Percentiles rank a stretch among this genome's conserved stretches.
phyloP scores from a whole-genome alignment of 2,329 filamentous ascomycete species.

The Atkinsonella texensis region DNA sequence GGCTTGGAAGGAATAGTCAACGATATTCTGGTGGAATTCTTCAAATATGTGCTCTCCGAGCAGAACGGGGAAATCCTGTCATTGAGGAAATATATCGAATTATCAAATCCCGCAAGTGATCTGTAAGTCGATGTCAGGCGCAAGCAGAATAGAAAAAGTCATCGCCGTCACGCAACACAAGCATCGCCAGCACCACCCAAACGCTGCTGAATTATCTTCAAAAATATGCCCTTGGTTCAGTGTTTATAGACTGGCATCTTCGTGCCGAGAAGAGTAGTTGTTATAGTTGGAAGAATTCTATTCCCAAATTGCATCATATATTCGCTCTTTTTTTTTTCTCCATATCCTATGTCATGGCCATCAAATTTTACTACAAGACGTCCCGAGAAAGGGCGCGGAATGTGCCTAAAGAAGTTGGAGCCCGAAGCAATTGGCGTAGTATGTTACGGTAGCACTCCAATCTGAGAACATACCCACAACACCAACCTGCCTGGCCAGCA shows the following conservation, averaged over 20 bases:
- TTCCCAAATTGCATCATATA: no score
- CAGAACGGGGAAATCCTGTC: slow-evolving; percentile 4
- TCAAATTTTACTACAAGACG: no score
- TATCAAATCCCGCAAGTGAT: slow-evolving; percentile 11
- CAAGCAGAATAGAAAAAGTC: no score
- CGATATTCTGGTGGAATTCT: slow-evolving; percentile 12
- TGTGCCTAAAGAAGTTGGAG: not conserved
- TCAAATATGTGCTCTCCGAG: slow-evolving; percentile 10
- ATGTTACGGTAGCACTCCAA: slow-evolving; percentile 57
- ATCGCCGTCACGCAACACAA: not conserved
- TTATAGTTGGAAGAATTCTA: no score
- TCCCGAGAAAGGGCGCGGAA: not conserved
- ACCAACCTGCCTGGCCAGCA: slow-evolving; percentile 47
- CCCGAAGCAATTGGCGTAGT: slow-evolving; percentile 60
- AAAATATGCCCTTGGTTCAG: not conserved
- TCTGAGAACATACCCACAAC: slow-evolving; percentile 54
- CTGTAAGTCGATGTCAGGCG: slow-evolving; percentile 2
- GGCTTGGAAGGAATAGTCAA: slow-evolving; percentile 12
- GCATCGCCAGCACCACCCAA: not conserved
- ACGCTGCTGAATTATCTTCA: no score
- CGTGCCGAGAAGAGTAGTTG: not conserved
- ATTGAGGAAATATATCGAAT: slow-evolving; percentile 6
- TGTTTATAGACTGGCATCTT: not conserved
- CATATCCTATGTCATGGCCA: no score
- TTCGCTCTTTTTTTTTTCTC: no score